phyloP scores from a whole-genome alignment of 1,284 basidiomycete species.

The Fomitopsis schrenkii region DNA sequence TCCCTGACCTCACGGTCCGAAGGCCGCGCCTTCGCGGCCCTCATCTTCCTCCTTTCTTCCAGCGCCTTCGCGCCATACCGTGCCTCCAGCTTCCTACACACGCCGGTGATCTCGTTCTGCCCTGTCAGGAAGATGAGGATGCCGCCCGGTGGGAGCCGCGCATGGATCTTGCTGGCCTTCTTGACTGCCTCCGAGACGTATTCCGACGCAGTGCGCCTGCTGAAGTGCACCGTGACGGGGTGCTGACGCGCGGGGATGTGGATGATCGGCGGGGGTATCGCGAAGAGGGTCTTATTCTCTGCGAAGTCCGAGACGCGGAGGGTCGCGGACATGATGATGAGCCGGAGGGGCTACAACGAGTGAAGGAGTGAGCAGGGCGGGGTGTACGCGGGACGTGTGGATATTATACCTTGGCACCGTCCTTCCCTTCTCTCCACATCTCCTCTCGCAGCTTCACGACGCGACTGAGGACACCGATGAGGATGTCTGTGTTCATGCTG shows the following conservation, averaged over 20 bases:
- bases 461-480: conserved; percentile 93
- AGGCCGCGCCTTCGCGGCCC: conserved; percentile 21
- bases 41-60: conserved; percentile 42
- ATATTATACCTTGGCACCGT: conserved; percentile 52
- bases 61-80: conserved; percentile 72
- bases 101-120: conserved; percentile 69
- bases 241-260: conserved; percentile 90
- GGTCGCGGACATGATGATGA: conserved; percentile 99
- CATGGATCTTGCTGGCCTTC: conserved; percentile 82
- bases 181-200: conserved; percentile 90
- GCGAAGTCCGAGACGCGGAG: conserved; percentile 93
- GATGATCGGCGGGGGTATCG: conserved; percentile 84
- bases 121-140: conserved; percentile 76
- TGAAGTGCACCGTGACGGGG: conserved; percentile 95
- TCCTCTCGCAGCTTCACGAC: conserved; percentile 87
- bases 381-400: not conserved
- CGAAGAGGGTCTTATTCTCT: conserved; percentile 82
- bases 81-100: conserved; percentile 72
- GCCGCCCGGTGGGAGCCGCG: conserved; percentile 66
- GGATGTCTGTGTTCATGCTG: conserved; percentile 97
- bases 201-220: conserved; percentile 79
- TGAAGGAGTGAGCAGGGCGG: not conserved
- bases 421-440: conserved; percentile 77
- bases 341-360: conserved; percentile 67
- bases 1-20: conserved; percentile 3